A percentile compares a stretch with the other conserved stretches of the same genome.
Evolutionary conservation across 2,329 filamentous ascomycete genomes (phyloP).

Genomic region (Penicillium olsonii): DNA sequence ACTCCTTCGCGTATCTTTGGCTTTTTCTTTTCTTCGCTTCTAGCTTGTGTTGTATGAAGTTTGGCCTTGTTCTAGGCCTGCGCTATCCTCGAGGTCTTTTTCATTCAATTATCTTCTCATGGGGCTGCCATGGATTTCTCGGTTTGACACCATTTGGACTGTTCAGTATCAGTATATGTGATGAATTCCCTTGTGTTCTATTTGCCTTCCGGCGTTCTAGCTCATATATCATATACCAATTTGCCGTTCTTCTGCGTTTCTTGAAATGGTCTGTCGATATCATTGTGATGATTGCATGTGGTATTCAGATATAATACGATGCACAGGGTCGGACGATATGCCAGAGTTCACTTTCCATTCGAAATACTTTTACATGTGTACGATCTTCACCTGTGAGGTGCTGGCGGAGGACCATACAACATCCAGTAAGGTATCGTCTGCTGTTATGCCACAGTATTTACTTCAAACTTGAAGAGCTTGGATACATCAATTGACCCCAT

Average conservation of each 20-base stretch:
- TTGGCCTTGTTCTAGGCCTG: slow-evolving; percentile 22
- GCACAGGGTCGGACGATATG: too few species aligned
- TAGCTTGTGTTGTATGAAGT: slow-evolving; percentile 22
- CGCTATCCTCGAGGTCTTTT: too few species aligned
- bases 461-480: too few species aligned
- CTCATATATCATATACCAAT: slow-evolving; percentile 33
- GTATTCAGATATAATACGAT: not conserved
- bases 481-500: too few species aligned
- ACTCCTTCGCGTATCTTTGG: slow-evolving; percentile 26
- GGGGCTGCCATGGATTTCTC: slow-evolving; percentile 17
- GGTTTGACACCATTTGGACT: slow-evolving; percentile 17
- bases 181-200: slow-evolving; percentile 23
- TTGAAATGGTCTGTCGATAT: slow-evolving; percentile 11
- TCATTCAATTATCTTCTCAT: slow-evolving; percentile 12
- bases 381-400: too few species aligned
- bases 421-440: too few species aligned
- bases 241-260: slow-evolving; percentile 17
- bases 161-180: slow-evolving; percentile 27
- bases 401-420: too few species aligned
- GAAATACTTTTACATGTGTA: too few species aligned
- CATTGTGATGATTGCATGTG: not conserved
- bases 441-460: too few species aligned
- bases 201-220: slow-evolving; percentile 25
- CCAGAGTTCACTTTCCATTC: too few species aligned
- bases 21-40: slow-evolving; percentile 18